Evolutionary conservation across 2,329 filamentous ascomycete genomes (phyloP).

Genomic region (Alternaria incomplexa): DNA sequence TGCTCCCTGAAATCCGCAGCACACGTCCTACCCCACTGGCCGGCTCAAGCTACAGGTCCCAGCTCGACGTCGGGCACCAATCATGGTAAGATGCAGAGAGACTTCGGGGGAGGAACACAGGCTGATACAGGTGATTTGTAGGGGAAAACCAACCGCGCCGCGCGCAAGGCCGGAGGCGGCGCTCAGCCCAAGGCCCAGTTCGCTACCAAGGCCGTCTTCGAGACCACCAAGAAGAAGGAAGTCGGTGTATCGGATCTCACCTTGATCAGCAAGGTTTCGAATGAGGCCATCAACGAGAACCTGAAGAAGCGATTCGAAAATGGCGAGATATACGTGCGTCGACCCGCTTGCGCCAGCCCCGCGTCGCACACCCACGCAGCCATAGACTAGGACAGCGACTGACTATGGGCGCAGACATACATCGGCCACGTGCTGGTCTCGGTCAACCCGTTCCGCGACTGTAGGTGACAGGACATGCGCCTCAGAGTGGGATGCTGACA

Average conservation of each 20-base stretch:
- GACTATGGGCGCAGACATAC: constrained; percentile 70
- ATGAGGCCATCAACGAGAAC: constrained; percentile 99
- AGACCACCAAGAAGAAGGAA: constrained; percentile 98
- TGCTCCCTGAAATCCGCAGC: constrained; percentile 4
- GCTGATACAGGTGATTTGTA: constrained; percentile 37
- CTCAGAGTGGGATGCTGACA: constrained; percentile 45
- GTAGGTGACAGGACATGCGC: constrained; percentile 52
- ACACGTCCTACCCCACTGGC: constrained; percentile 17
- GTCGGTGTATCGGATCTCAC: constrained; percentile 98
- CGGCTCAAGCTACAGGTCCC: constrained; percentile 18
- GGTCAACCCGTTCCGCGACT: constrained; percentile 95
- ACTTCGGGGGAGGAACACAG: constrained; percentile 2
- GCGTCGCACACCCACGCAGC: constrained; percentile 19
- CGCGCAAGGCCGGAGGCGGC: constrained; percentile 57
- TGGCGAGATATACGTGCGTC: constrained; percentile 86
- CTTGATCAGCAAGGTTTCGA: constrained; percentile 96
- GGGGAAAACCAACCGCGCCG: constrained; percentile 64
- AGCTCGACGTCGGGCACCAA: constrained; percentile 42
- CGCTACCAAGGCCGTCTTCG: constrained; percentile 95
- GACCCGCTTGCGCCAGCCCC: constrained; percentile 32
- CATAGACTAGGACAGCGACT: constrained; percentile 23
- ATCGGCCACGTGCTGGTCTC: constrained; percentile 99
- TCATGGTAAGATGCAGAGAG: constrained; percentile 37
- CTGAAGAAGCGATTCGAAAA: constrained; percentile 97
- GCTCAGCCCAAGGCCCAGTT: constrained; percentile 62